A percentile compares a stretch with the other conserved stretches of the same genome.
Conservation (phyloP, 495 filamentous ascomycete species). For the Penicillium steckii region DNA sequence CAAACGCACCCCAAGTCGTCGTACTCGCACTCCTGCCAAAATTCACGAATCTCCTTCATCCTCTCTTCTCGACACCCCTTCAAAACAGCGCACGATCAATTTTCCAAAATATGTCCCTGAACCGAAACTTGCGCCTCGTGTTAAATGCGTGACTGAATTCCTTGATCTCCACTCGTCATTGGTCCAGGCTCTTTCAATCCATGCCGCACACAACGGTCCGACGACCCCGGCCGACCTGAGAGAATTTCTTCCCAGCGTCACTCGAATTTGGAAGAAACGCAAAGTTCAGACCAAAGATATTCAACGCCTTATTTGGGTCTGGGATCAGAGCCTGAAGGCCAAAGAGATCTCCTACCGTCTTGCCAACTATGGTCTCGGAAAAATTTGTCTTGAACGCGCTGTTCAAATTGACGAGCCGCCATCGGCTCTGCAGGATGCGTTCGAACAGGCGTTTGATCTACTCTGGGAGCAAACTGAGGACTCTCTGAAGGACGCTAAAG, state of each 20-base stretch:
- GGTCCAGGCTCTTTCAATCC: conserved; percentile 39
- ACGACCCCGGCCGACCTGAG: conserved; percentile 38
- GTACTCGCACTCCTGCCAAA: conserved; percentile 12
- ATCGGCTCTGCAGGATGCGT: conserved; percentile 32
- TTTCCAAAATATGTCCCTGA: conserved; percentile 17
- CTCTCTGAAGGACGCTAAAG: conserved; percentile 21
- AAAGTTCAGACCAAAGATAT: conserved; percentile 45
- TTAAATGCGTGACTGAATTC: conserved; percentile 34
- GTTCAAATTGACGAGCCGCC: conserved; percentile 27
- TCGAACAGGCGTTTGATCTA: conserved; percentile 38
- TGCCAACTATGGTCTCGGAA: conserved; percentile 45
- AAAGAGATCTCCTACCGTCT: conserved; percentile 30
- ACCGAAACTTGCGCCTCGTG: conserved; percentile 21
- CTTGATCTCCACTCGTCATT: conserved; percentile 39
- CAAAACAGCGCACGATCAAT: conserved; percentile 32
- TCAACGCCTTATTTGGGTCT: conserved; percentile 43
- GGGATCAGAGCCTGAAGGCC: conserved; percentile 29
- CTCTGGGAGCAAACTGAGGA: conserved; percentile 40
- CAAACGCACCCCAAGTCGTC: conserved; percentile 21
- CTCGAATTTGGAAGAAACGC: conserved; percentile 47
- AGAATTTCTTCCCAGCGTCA: conserved; percentile 40
- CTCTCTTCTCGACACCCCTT: conserved; percentile 30
- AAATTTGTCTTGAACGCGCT: conserved; percentile 32
- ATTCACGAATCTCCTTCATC: conserved; percentile 10
- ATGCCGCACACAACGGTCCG: conserved; percentile 41